A percentile compares a stretch with the other conserved stretches of the same genome.
These are phyloP conservation scores for Saturnispora dispora DNA, from an alignment of 805 yeast species.

Conservation along the genomic window DNA sequence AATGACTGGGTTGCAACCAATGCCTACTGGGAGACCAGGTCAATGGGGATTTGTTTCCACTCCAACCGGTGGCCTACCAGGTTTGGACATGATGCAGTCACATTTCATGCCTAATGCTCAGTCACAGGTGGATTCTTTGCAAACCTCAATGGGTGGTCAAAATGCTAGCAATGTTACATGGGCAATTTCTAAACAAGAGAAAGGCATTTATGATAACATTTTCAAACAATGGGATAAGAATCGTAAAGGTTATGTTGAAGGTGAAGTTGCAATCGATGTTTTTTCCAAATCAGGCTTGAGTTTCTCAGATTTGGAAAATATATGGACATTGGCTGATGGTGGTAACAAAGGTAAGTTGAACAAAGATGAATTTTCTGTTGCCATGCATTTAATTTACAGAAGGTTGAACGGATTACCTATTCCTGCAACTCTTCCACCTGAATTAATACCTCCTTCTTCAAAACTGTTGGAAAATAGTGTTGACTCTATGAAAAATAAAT, in stretches of 20 bases:
- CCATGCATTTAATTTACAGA: constrained; percentile 94
- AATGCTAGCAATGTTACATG: constrained; percentile 50
- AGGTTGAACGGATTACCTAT: constrained; percentile 81
- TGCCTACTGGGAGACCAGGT: constrained; percentile 59
- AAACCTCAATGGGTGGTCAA: constrained; percentile 25
- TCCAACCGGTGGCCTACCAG: constrained; percentile 66
- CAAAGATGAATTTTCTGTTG: constrained; percentile 88
- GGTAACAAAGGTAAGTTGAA: constrained; percentile 76
- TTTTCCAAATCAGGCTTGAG: constrained; percentile 87
- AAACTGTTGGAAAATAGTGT: constrained; percentile 64
- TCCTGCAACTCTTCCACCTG: constrained; percentile 78
- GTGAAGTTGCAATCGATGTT: constrained; percentile 73
- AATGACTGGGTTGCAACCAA: constrained; percentile 40
- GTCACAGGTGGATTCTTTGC: constrained; percentile 22
- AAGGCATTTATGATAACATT: constrained; percentile 74
- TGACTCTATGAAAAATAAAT: constrained; percentile 57
- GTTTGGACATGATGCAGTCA: constrained; percentile 54
- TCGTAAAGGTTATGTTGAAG: constrained; percentile 62
- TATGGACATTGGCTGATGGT: constrained; percentile 85
- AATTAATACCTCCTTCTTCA: constrained; percentile 80
- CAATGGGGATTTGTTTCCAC: constrained; percentile 71
- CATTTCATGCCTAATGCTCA: constrained; percentile 53
- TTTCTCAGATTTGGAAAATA: constrained; percentile 76
- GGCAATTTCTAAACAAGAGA: constrained; percentile 85
- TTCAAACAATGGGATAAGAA: constrained; percentile 79